Percentiles rank a stretch among this genome's conserved stretches.
These are phyloP conservation scores for Scolecobasidium constrictum DNA, from an alignment of 2,329 filamentous ascomycete genomes.

Conservation along the genomic window DNA sequence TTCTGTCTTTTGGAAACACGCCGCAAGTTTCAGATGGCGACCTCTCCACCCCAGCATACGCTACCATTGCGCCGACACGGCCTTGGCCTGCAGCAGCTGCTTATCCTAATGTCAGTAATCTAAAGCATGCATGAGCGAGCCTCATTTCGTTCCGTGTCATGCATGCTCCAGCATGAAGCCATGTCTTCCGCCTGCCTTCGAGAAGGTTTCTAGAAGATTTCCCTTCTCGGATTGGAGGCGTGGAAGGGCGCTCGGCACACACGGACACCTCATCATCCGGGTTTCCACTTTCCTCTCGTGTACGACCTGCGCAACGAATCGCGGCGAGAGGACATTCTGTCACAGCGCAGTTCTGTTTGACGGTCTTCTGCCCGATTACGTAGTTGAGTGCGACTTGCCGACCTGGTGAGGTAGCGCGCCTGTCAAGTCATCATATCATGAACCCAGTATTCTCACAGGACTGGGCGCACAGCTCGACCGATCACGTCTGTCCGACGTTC, in stretches of 20 bases:
- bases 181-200: slow-evolving; percentile 1
- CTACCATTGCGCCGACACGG: not conserved
- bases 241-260: no score
- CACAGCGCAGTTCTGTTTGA: no score
- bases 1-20: not conserved
- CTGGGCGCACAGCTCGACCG: no score
- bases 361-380: not conserved
- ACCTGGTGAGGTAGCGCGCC: not conserved
- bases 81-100: not conserved
- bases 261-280: no score
- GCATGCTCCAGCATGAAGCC: not conserved
- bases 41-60: not conserved
- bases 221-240: not conserved
- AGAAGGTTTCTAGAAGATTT: not conserved
- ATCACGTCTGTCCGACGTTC: no score
- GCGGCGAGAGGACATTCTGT: no score
- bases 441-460: no score
- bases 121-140: not conserved
- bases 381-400: not conserved
- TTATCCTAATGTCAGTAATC: not conserved
- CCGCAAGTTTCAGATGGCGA: not conserved
- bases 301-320: no score
- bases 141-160: not conserved
- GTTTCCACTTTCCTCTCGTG: no score
- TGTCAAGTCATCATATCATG: not conserved